Base-by-base conservation (phyloP, 768 basidiomycete species). In the Clavaria fumosa region DNA sequence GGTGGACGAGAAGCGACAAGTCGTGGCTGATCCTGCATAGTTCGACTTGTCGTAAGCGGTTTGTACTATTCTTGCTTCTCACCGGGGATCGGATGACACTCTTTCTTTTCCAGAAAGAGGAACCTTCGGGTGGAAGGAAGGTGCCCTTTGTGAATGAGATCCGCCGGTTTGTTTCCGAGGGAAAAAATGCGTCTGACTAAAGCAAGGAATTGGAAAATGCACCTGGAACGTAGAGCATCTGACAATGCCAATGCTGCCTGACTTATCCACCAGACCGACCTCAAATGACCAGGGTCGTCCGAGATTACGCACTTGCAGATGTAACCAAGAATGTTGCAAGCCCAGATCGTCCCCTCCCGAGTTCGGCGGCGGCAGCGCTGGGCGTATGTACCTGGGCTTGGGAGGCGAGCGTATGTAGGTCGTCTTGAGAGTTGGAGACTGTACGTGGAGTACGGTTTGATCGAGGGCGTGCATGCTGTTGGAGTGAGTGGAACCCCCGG, bases 161-260 rank as follows among this genome's bases (percentile, higher is more conserved):
- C n/a, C n/a, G n/a, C n/a, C n/a, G n/a, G n/a, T n/a, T n/a, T n/a
- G n/a, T n/a, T n/a, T n/a, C n/a, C n/a, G n/a, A n/a, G n/a, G n/a
- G n/a, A n/a, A n/a, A n/a, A n/a, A n/a, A n/a, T n/a, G n/a, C n/a
- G n/a, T n/a, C n/a, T n/a, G n/a, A n/a, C n/a, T n/a, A n/a, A n/a
- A n/a, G n/a, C n/a, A n/a, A n/a, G n/a, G 14, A 28, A 14, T 14
- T 28, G 26, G 33, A 40, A 45, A 43, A 50, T 49, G 50, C 45
- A 86, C 83, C 78, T 85, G 83, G 45, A 86, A 86, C 4, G 84
- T 85, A 17, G 81, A 81, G 45, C 75, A 67, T 23, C 82, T 63
- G 23, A 83, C 51, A 35, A 69, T 53, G 2, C 83, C 82, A 44
- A 60, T 60, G 41, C 68, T 62, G 10, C 74, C 72, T 9, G 55